phyloP scores from a whole-genome alignment of 805 yeast species.

The Wickerhamiella bombiphila region DNA sequence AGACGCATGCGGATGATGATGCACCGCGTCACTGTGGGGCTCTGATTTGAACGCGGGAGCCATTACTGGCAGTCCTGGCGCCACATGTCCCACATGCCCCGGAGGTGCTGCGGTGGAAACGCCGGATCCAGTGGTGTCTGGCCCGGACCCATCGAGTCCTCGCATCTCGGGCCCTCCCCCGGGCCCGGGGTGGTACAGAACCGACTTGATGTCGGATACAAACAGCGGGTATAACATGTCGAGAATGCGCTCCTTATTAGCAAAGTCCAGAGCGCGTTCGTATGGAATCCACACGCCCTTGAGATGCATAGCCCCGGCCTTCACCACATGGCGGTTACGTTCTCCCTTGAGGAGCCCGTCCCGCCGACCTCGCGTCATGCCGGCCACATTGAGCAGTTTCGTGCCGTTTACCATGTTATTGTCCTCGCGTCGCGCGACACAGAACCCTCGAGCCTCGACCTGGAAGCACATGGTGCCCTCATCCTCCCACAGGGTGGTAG shows the following conservation, averaged over 20 bases:
- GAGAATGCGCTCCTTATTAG: constrained; percentile 61
- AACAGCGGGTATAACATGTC: constrained; percentile 54
- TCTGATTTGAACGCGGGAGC: no score
- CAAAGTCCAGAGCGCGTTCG: constrained; percentile 68
- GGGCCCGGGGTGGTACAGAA: constrained; percentile 23
- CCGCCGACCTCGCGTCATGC: constrained; percentile 75
- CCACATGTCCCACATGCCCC: no score
- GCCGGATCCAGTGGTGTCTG: no score
- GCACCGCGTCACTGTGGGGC: no score
- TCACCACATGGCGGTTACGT: constrained; percentile 63
- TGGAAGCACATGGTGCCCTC: constrained; percentile 75
- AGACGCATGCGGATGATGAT: no score
- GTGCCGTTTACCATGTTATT: constrained; percentile 80
- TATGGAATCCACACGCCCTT: constrained; percentile 88
- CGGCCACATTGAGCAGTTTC: constrained; percentile 66
- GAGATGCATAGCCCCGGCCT: constrained; percentile 75
- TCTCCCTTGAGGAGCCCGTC: constrained; percentile 74
- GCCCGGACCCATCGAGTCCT: no score
- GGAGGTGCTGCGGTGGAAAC: no score
- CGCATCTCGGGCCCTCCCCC: no score
- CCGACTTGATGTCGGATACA: constrained; percentile 52
- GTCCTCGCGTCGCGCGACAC: constrained; percentile 73
- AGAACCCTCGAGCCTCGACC: constrained; percentile 67
- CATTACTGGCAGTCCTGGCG: no score
- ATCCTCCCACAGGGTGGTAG: constrained; percentile 86